Conservation (phyloP, 345 rosid species). For the Murraya paniculata region DNA sequence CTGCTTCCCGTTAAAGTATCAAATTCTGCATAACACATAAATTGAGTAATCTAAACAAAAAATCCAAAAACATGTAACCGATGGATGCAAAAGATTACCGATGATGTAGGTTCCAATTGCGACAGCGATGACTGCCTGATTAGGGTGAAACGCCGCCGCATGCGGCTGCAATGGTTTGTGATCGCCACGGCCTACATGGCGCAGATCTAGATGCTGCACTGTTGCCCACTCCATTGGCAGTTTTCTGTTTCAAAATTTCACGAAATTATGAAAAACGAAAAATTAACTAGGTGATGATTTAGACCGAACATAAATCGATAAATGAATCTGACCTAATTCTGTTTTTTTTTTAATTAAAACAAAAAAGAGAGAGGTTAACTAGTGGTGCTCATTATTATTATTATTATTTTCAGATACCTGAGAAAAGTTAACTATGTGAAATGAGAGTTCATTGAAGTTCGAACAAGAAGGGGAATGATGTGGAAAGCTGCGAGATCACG, state of each 20-base stretch:
- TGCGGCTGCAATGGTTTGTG: constrained; percentile 83
- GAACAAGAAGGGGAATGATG: background rate
- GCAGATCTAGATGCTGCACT: constrained; percentile 95
- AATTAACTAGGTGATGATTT: background rate
- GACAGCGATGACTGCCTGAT: constrained; percentile 73
- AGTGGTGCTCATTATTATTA: no score
- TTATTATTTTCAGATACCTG: background rate
- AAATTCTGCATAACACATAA: constrained; percentile 50
- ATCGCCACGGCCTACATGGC: constrained; percentile 72
- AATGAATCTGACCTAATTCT: background rate
- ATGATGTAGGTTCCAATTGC: constrained; percentile 71
- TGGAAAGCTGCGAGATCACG: background rate
- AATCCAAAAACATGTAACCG: background rate
- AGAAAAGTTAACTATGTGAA: background rate
- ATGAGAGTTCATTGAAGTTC: constrained; percentile 2
- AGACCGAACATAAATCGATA: background rate
- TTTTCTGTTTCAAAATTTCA: background rate
- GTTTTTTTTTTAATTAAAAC: no score
- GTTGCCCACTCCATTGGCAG: constrained; percentile 97
- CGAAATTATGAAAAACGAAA: background rate
- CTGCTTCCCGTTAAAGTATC: constrained; percentile 93
- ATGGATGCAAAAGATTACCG: constrained; percentile 37
- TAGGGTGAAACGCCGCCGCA: constrained; percentile 80
- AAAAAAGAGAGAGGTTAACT: background rate
- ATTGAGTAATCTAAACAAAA: background rate